Evolutionary conservation across 331 rosid species (phyloP).

Genomic region (Pyracantha coccinea): DNA sequence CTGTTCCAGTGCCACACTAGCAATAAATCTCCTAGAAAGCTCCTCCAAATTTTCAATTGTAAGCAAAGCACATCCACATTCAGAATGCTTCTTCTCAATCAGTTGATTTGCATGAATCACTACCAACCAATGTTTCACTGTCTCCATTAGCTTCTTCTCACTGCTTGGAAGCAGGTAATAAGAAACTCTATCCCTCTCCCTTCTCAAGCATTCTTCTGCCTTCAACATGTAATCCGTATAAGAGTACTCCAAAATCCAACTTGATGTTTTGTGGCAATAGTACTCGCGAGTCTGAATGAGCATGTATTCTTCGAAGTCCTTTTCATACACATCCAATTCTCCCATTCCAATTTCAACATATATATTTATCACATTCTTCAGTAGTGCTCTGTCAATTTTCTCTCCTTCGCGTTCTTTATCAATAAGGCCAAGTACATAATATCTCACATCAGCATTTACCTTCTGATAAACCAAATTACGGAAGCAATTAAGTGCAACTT

Average conservation of each 20-base stretch:
- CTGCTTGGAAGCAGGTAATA: constrained; percentile 52
- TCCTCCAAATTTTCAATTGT: constrained; percentile 41
- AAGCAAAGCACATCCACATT: constrained; percentile 51
- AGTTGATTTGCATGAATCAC: constrained; percentile 41
- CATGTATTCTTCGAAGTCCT: constrained; percentile 52
- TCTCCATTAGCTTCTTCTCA: constrained; percentile 59
- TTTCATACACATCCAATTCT: constrained; percentile 31
- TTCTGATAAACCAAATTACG: constrained; percentile 50
- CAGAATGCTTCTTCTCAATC: constrained; percentile 44
- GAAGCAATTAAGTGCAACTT: constrained; percentile 46
- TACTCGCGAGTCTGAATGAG: constrained; percentile 39
- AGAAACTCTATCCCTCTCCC: constrained; percentile 59
- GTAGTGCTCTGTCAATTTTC: constrained; percentile 53
- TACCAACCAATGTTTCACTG: constrained; percentile 47
- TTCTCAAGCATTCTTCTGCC: constrained; percentile 71
- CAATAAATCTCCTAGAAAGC: constrained; percentile 29
- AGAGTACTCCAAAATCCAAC: constrained; percentile 48
- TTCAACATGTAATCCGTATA: constrained; percentile 71
- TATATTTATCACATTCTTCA: constrained; percentile 49
- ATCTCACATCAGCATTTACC: constrained; percentile 33
- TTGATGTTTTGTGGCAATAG: constrained; percentile 55
- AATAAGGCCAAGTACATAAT: constrained; percentile 43
- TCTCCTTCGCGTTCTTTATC: constrained; percentile 68
- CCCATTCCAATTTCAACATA: constrained; percentile 63
- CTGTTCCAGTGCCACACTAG: constrained; percentile 47